Evolutionary conservation across 768 basidiomycete species (phyloP).

Genomic region (Calocera viscosa): DNA sequence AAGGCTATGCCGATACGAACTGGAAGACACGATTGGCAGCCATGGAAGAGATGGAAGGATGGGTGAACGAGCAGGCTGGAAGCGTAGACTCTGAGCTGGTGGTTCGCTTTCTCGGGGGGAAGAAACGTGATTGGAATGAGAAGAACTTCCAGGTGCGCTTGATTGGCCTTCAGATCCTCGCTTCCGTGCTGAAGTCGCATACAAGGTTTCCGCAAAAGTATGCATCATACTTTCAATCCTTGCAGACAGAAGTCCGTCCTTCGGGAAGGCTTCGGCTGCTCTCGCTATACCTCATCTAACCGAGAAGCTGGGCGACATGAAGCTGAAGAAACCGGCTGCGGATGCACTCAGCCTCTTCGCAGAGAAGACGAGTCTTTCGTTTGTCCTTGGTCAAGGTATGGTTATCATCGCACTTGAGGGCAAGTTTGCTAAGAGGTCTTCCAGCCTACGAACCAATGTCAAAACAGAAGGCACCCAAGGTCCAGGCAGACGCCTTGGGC

Average conservation of each 20-base stretch:
- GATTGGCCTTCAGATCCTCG: neutral
- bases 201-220: conserved; percentile 77
- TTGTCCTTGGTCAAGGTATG: conserved; percentile 82
- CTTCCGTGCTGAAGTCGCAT: conserved; percentile 12
- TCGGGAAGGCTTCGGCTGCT: conserved; percentile 74
- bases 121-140: conserved; percentile 88
- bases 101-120: conserved; percentile 62
- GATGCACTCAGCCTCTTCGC: conserved; percentile 73
- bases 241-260: conserved; percentile 58
- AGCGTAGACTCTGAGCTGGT: conserved; percentile 77
- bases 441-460: conserved; percentile 83
- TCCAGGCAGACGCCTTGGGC: conserved; percentile 73
- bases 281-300: conserved; percentile 66
- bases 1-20: conserved; percentile 69
- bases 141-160: conserved; percentile 86
- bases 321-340: conserved; percentile 90
- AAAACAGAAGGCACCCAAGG: conserved; percentile 96
- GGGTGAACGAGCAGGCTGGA: conserved; percentile 33
- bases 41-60: conserved; percentile 68
- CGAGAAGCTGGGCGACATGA: conserved; percentile 92
- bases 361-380: conserved; percentile 87
- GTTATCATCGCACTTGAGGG: neutral
- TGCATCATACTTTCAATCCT: conserved; percentile 64
- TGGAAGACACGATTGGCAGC: conserved; percentile 89
- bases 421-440: conserved; percentile 3